Conservation (phyloP, 108 stramenopile genomes). For the Conticribra weissflogii region DNA sequence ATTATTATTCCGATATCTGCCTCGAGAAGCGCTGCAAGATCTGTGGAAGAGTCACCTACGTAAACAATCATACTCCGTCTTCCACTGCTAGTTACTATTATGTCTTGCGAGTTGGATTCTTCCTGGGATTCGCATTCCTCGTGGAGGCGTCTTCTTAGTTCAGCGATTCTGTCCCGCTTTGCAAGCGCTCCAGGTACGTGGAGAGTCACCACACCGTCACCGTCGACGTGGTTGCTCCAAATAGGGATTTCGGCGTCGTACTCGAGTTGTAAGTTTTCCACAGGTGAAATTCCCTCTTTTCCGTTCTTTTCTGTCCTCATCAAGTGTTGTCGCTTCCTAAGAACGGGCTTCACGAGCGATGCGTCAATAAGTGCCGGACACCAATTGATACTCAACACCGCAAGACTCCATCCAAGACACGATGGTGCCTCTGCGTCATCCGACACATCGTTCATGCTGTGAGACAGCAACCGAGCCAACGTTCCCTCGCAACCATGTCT, state of each 20-base stretch:
- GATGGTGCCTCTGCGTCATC: not conserved
- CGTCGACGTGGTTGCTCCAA: conserved; percentile 62
- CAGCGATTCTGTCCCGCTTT: conserved; percentile 46
- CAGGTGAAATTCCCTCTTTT: not conserved
- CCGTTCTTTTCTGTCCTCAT: conserved; percentile 4
- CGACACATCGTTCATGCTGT: not conserved
- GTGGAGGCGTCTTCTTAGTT: conserved; percentile 33
- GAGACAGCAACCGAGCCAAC: conserved; percentile 26
- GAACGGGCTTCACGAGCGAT: conserved; percentile 39
- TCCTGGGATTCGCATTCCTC: not conserved
- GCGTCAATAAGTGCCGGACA: conserved; percentile 61
- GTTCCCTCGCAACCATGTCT: conserved; percentile 40
- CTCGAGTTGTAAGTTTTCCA: not conserved
- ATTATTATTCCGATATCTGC: conserved; percentile 64
- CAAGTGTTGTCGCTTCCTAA: conserved; percentile 19
- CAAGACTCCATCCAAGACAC: conserved; percentile 50
- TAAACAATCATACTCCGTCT: conserved; percentile 45
- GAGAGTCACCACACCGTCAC: conserved; percentile 46
- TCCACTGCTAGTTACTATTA: not conserved
- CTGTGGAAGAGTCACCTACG: conserved; percentile 65
- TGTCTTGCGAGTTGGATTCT: conserved; percentile 3
- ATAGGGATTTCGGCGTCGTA: conserved; percentile 49
- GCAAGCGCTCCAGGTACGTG: conserved; percentile 60
- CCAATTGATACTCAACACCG: conserved; percentile 68
- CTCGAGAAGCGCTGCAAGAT: conserved; percentile 52